Conservation (phyloP, 352 stramenopile species). For the Globisporangium recalcitrans region DNA sequence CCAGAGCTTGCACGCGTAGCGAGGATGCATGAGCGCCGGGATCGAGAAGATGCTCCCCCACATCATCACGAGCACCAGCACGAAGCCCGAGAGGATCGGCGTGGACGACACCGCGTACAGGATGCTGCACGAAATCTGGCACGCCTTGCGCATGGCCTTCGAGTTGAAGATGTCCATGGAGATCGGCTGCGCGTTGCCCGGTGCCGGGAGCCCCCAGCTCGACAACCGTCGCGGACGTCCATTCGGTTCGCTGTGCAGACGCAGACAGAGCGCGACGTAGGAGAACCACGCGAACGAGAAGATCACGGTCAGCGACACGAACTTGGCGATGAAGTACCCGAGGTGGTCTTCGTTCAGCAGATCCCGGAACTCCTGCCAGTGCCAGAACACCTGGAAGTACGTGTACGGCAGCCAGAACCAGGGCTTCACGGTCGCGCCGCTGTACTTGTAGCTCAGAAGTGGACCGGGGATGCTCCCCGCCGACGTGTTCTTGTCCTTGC, state of each 20-base stretch:
- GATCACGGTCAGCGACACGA: conserved; percentile 54
- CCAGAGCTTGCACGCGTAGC: conserved; percentile 64
- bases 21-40: conserved; percentile 60
- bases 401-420: conserved; percentile 80
- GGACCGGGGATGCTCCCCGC: conserved; percentile 56
- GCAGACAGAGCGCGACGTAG: conserved; percentile 64
- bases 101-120: conserved; percentile 66
- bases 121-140: conserved; percentile 68
- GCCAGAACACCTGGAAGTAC: conserved; percentile 83
- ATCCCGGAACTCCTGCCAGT: conserved; percentile 66
- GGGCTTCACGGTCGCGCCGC: conserved; percentile 60
- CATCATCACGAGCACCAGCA: conserved; percentile 43
- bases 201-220: conserved; percentile 49
- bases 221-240: conserved; percentile 55
- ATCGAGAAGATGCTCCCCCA: conserved; percentile 48
- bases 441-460: conserved; percentile 80
- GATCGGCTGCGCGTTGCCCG: conserved; percentile 43
- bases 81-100: conserved; percentile 57
- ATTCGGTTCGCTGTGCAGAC: conserved; percentile 60
- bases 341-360: conserved; percentile 59
- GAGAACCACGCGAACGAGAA: conserved; percentile 60
- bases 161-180: conserved; percentile 73
- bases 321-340: conserved; percentile 48
- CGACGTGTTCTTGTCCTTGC: conserved; percentile 63
- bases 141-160: conserved; percentile 58